Evolutionary conservation across 2,329 filamentous ascomycete genomes (phyloP).

Genomic region (Colletotrichum aenigma): DNA sequence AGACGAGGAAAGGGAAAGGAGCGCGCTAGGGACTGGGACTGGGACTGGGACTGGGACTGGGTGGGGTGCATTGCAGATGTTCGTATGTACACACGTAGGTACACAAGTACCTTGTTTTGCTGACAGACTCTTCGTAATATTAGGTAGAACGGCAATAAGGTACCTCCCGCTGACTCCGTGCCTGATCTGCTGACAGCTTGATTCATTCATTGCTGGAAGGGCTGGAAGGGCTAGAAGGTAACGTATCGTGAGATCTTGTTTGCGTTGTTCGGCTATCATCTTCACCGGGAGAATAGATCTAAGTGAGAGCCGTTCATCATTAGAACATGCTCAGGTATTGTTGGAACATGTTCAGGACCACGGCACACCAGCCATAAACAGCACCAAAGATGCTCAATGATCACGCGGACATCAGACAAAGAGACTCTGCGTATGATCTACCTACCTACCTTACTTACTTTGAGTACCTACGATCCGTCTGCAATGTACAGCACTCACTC

Average conservation of each 20-base stretch:
- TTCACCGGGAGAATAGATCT: not conserved
- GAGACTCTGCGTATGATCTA: not conserved
- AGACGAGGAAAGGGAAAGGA: not conserved
- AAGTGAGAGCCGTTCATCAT: not conserved
- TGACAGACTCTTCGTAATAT: not conserved
- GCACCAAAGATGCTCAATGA: not conserved
- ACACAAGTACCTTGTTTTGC: not conserved
- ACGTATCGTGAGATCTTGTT: not conserved
- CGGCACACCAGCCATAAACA: not conserved
- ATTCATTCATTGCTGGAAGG: not conserved
- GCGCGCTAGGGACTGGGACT: not conserved
- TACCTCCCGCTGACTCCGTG: not conserved
- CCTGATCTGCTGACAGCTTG: not conserved
- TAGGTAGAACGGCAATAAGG: not conserved
- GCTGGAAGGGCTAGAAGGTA: not conserved
- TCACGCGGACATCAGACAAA: not conserved
- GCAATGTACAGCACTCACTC: too few relatives aligned
- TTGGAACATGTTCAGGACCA: not conserved
- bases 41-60: not conserved
- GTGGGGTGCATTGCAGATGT: not conserved
- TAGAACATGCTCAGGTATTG: not conserved
- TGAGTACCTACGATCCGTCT: not conserved
- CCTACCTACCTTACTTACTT: not conserved
- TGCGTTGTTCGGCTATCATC: not conserved
- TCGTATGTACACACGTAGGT: not conserved